A percentile compares a stretch with the other conserved stretches of the same genome.
Conservation (phyloP, 192 early-diverging fungal species). For the Podochytrium sp. region DNA sequence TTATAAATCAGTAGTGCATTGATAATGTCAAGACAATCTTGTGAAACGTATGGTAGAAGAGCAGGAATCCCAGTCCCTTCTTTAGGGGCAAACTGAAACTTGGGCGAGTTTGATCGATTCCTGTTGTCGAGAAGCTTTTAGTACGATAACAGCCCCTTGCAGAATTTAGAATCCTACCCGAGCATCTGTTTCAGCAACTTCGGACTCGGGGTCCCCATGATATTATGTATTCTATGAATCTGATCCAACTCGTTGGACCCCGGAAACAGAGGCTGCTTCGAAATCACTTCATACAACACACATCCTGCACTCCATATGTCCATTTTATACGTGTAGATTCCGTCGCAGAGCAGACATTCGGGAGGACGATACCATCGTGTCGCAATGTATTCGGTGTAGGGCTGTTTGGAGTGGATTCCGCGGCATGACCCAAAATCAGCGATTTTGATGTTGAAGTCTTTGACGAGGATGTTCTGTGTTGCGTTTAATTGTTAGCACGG, state of each 20-base stretch:
- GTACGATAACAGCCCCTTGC: neutral
- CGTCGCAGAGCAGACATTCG: conserved; percentile 64
- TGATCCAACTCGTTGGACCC: conserved; percentile 67
- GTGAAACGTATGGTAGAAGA: conserved; percentile 46
- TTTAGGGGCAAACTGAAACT: conserved; percentile 58
- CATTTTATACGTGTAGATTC: conserved; percentile 63
- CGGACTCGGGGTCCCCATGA: conserved; percentile 59
- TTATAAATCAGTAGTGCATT: conserved; percentile 52
- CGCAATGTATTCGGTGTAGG: conserved; percentile 72
- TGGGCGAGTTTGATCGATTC: conserved; percentile 37
- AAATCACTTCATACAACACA: conserved; percentile 62
- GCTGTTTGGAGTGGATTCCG: conserved; percentile 65
- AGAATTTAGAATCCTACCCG: conserved; percentile 46
- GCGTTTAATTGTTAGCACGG: conserved; percentile 12
- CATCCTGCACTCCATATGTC: conserved; percentile 69
- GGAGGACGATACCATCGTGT: conserved; percentile 70
- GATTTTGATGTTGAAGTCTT: conserved; percentile 57
- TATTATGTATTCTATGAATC: conserved; percentile 61
- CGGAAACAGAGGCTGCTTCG: conserved; percentile 60
- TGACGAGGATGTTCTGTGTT: conserved; percentile 58
- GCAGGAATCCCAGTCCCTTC: conserved; percentile 55
- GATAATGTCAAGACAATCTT: conserved; percentile 55
- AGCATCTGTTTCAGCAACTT: conserved; percentile 58
- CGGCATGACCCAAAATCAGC: conserved; percentile 70
- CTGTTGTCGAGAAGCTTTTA: conserved; percentile 19